phyloP scores from a whole-genome alignment of 2,329 filamentous ascomycete species.

The Monosporascus sp. region DNA sequence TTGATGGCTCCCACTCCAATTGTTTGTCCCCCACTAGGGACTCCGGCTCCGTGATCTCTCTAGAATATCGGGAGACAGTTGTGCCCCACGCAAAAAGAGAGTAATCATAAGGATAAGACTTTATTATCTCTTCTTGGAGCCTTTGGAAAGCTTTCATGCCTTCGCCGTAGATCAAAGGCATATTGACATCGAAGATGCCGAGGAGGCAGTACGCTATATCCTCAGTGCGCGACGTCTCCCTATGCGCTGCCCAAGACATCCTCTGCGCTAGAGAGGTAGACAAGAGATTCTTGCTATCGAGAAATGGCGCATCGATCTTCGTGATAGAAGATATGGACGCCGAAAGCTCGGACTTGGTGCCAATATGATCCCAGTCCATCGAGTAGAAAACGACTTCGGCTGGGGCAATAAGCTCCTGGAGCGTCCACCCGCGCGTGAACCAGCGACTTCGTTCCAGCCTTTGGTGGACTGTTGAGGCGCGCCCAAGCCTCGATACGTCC shows the following conservation, averaged over 20 bases:
- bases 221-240: conserved; percentile 18
- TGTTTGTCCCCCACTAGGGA: conserved; percentile 1
- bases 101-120: conserved; percentile 16
- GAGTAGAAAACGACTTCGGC: conserved; percentile 16
- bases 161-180: conserved; percentile 25
- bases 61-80: background rate
- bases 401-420: conserved; percentile 20
- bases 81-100: conserved; percentile 20
- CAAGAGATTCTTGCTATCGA: conserved; percentile 6
- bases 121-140: conserved; percentile 18
- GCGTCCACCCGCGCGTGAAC: conserved; percentile 14
- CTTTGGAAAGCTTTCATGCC: conserved; percentile 18
- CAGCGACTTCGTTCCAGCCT: conserved; percentile 8
- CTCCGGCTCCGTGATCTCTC: background rate
- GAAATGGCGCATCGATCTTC: conserved; percentile 11
- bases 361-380: conserved; percentile 11
- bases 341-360: conserved; percentile 15
- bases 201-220: conserved; percentile 24
- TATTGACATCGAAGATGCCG: conserved; percentile 24
- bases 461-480: conserved; percentile 5
- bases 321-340: conserved; percentile 12
- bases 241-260: conserved; percentile 23
- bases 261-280: conserved; percentile 16
- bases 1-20: background rate
- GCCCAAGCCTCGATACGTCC: conserved; percentile 5